phyloP scores from a whole-genome alignment of 768 basidiomycete species.

The Boletus eberwhitei region DNA sequence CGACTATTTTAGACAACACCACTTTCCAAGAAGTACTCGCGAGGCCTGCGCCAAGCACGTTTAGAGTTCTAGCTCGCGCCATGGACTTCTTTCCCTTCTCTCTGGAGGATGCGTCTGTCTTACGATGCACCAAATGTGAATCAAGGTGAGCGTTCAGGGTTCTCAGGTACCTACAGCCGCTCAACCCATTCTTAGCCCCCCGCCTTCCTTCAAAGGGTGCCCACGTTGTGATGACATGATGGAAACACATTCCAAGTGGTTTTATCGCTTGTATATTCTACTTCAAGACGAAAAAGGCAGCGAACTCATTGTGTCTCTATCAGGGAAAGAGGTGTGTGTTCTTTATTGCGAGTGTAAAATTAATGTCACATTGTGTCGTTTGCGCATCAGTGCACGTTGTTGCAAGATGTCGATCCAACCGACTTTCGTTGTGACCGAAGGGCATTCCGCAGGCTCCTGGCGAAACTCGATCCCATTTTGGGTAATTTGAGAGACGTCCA shows the following conservation, averaged over 20 bases:
- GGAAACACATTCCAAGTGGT: constrained; percentile 44
- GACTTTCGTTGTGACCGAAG: constrained; percentile 41
- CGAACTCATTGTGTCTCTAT: constrained; percentile 45
- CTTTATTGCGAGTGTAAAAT: background rate
- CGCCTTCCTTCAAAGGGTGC: constrained; percentile 42
- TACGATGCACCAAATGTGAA: constrained; percentile 53
- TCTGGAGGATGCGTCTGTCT: constrained; percentile 44
- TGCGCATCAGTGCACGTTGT: constrained; percentile 38
- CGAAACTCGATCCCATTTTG: constrained; percentile 43
- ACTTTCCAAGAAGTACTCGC: constrained; percentile 39
- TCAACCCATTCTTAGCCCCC: constrained; percentile 38
- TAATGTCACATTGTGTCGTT: background rate
- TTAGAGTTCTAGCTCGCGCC: constrained; percentile 46
- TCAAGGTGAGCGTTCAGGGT: constrained; percentile 37
- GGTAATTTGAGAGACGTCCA: constrained; percentile 46
- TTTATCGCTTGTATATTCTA: constrained; percentile 48
- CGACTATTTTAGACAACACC: constrained; percentile 1
- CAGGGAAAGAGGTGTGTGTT: constrained; percentile 41
- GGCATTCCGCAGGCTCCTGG: constrained; percentile 37
- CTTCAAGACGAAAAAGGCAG: constrained; percentile 49
- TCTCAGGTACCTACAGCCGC: background rate
- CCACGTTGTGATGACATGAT: constrained; percentile 51
- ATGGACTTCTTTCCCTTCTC: constrained; percentile 55
- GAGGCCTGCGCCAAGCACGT: constrained; percentile 34
- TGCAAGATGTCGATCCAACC: constrained; percentile 42